phyloP scores from a whole-genome alignment of 2,329 filamentous ascomycete species.

The Hypoxylon sp. region DNA sequence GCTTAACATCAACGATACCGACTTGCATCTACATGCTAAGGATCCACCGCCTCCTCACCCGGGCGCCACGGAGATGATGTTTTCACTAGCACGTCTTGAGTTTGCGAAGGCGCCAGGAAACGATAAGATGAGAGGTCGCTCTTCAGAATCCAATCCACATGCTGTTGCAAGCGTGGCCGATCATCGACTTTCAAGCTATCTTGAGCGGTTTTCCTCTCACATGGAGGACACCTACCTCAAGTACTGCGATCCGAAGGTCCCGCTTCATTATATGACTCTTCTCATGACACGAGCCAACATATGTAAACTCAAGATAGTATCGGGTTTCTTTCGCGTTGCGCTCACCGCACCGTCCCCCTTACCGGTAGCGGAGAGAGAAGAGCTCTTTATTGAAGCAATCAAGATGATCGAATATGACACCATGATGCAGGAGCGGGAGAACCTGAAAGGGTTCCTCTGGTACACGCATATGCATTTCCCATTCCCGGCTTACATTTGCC shows the following conservation, averaged over 20 bases:
- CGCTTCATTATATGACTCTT: constrained; percentile 66
- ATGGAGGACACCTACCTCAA: constrained; percentile 65
- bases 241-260: constrained; percentile 66
- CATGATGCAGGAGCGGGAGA: constrained; percentile 60
- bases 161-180: constrained; percentile 59
- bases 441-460: constrained; percentile 64
- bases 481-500: constrained; percentile 68
- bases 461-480: constrained; percentile 68
- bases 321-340: constrained; percentile 61
- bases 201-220: constrained; percentile 63
- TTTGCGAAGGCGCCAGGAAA: constrained; percentile 63
- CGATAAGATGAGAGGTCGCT: constrained; percentile 51
- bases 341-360: constrained; percentile 50
- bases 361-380: constrained; percentile 59
- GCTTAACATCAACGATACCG: constrained; percentile 69
- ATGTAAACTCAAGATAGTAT: constrained; percentile 64
- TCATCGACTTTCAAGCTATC: constrained; percentile 58
- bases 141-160: constrained; percentile 50
- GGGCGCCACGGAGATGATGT: constrained; percentile 68
- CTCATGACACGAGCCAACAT: constrained; percentile 65
- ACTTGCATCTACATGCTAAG: constrained; percentile 65
- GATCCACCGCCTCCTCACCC: constrained; percentile 58
- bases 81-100: constrained; percentile 64
- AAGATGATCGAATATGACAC: constrained; percentile 69
- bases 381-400: constrained; percentile 62